Base-by-base conservation (phyloP, 768 basidiomycete species). In the Pulveroboletus sp. region DNA sequence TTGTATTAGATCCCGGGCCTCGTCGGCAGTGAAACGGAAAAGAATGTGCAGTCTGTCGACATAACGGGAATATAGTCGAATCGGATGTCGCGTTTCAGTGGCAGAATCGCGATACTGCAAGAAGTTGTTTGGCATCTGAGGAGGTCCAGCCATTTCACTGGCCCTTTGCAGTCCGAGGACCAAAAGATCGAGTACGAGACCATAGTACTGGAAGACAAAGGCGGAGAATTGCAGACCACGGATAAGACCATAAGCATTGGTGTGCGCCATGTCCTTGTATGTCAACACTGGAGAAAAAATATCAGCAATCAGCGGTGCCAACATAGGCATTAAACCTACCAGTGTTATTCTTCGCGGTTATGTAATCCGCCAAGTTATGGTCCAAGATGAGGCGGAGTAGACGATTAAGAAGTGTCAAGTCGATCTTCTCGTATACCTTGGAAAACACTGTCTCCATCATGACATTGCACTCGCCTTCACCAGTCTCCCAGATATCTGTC, bases 181-280 rank as follows among this genome's bases (percentile, higher is more conserved):
- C 49, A 99, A 80, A 34, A 99, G 76, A 68, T 99, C 97, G 38
- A 98, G 82, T 6, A 97, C 90, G 24, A 97, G 79, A 41, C 95
- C 95, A 63, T 98, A 94, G 72, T 93, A 94, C 73, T 98, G 97
- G 86, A 99, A 99, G 61, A 99, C 93, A 67, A 98, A 99, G 32
- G 90, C 89, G 5, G 94, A 97, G 77, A 99, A 99, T 65, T 98
- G 97, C 13, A 99, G 80, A 50, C 97, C 97, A 54, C 97, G 88
- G 54, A 98, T 98, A 52, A 99, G 78, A 65, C 97, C 97, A 54
- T 90, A 98, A 0, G 90, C 94, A 56, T 99, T 98, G 44, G 93
- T 92, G 63, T 99, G 95, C 0, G 92, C 93, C 95, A 99, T 98
- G 59, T 98, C 84, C 74, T 95, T 95, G 75, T 94, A 95, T 0